phyloP scores from a whole-genome alignment of 139 green algal species.

The Chlorella sp. region DNA sequence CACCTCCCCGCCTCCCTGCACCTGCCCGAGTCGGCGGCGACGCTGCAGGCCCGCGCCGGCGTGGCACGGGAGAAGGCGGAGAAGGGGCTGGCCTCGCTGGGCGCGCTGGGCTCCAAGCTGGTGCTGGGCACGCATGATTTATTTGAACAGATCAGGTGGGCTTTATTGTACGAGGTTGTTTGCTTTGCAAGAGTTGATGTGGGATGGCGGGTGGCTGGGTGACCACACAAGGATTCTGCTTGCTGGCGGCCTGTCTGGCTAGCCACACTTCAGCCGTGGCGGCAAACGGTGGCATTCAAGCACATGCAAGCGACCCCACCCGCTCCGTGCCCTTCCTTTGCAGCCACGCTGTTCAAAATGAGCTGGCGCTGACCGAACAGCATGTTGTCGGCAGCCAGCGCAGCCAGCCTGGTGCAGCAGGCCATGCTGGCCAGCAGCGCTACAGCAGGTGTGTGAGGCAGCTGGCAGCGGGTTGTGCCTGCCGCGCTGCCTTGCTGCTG shows the following conservation, averaged over 20 bases:
- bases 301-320: too few species aligned
- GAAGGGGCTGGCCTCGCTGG: conserved; percentile 21
- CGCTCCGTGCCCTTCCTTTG: background rate
- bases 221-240: background rate
- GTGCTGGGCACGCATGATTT: conserved; percentile 70
- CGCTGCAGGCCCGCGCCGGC: conserved; percentile 20
- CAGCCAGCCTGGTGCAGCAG: too few species aligned
- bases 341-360: conserved; percentile 57
- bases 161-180: background rate
- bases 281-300: too few species aligned
- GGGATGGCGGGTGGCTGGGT: background rate
- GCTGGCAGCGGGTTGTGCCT: too few species aligned
- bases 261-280: background rate
- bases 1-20: background rate
- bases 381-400: too few species aligned
- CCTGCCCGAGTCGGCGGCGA: background rate
- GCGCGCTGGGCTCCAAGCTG: conserved; percentile 40
- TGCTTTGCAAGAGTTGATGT: too few species aligned
- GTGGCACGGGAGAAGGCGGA: background rate
- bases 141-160: conserved; percentile 75
- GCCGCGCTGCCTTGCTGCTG: too few species aligned
- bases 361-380: conserved; percentile 55
- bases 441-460: background rate
- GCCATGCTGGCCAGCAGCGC: background rate
- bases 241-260: background rate